phyloP scores from a whole-genome alignment of 106 monocot species.

The Gastrodia elata region DNA sequence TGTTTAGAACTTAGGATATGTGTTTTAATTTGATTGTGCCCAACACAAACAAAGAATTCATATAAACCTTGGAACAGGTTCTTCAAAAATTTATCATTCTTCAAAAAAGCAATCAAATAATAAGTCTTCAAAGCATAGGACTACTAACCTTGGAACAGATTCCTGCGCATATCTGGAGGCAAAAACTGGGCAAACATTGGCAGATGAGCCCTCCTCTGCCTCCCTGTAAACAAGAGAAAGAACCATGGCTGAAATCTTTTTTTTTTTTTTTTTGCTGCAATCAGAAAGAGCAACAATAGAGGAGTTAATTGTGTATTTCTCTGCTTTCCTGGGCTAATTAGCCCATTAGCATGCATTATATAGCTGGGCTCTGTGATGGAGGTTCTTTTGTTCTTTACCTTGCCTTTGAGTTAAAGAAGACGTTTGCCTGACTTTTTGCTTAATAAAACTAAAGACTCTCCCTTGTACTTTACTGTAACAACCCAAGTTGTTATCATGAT shows the following conservation, averaged over 20 bases:
- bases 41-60: no score
- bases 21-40: no score
- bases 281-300: not conserved
- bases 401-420: not conserved
- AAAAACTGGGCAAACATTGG: conserved; percentile 15
- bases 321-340: conserved; percentile 5
- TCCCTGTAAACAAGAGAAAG: conserved; percentile 16
- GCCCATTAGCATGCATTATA: not conserved
- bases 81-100: no score
- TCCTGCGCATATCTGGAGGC: conserved; percentile 39
- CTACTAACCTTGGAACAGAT: conserved; percentile 27
- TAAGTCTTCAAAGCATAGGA: not conserved
- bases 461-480: no score
- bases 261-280: not conserved
- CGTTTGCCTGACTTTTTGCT: not conserved
- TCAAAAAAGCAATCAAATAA: not conserved
- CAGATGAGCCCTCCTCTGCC: conserved; percentile 5
- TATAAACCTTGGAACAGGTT: no score
- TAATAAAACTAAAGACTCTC: not conserved
- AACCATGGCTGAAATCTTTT: conserved; percentile 17
- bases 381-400: not conserved
- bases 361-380: not conserved
- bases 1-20: no score
- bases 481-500: no score
- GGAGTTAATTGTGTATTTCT: conserved; percentile 32